These are phyloP conservation scores for Scutellaria barbata DNA, from an alignment of 257 asterid species.

Conservation along the genomic window DNA sequence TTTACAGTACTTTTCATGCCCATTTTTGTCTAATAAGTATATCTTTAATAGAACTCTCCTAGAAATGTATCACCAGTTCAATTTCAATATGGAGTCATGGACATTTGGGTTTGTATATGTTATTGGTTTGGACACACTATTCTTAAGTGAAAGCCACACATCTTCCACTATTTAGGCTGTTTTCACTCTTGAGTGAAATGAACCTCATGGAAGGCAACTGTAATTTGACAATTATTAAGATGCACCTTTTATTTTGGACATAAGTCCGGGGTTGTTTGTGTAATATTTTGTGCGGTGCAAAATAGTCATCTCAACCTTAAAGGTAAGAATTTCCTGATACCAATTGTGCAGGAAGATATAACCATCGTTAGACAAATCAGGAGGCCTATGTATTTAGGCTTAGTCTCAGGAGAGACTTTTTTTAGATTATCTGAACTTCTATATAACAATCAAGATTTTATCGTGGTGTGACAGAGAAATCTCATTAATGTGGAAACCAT, in stretches of 20 bases:
- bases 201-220: background rate
- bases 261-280: too few species aligned
- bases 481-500: conserved; percentile 5
- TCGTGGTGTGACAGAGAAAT: background rate
- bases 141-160: background rate
- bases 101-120: conserved; percentile 9
- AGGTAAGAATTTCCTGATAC: background rate
- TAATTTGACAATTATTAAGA: background rate
- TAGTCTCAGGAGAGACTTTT: conserved; percentile 5
- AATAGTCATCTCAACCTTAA: too few species aligned
- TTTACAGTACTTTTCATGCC: conserved; percentile 9
- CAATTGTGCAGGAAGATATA: background rate
- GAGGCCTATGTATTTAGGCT: background rate
- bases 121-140: conserved; percentile 11
- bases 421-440: background rate
- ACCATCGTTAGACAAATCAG: background rate
- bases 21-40: background rate
- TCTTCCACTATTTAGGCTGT: background rate
- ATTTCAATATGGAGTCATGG: background rate
- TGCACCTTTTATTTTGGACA: background rate
- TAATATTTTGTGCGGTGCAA: too few species aligned
- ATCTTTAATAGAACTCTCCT: background rate
- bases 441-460: background rate
- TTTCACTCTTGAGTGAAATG: background rate
- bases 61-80: background rate